These are phyloP conservation scores for Microdochium trichocladiopsis DNA, from an alignment of 2,329 filamentous ascomycete genomes.

Conservation along the genomic window DNA sequence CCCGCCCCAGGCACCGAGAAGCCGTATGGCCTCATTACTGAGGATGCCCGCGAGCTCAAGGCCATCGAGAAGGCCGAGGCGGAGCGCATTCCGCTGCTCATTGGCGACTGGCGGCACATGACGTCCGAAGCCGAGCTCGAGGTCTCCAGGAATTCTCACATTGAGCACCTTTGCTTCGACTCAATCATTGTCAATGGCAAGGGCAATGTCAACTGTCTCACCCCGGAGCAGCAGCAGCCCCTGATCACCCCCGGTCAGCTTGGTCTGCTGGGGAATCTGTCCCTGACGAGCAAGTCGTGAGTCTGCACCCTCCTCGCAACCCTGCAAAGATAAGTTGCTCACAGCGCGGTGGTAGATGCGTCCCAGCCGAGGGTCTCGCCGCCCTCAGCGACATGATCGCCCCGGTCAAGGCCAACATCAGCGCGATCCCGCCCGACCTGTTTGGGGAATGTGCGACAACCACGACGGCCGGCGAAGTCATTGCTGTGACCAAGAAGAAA, in stretches of 20 bases:
- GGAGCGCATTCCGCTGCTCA: slow-evolving; percentile 36
- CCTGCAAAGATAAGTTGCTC: background rate
- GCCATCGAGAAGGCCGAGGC: slow-evolving; percentile 42
- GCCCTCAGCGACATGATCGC: slow-evolving; percentile 13
- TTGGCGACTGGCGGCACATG: slow-evolving; percentile 50
- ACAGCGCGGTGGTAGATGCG: slow-evolving; percentile 20
- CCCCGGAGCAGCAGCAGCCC: slow-evolving; percentile 32
- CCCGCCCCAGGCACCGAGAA: slow-evolving; percentile 20
- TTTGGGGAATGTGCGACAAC: slow-evolving; percentile 41
- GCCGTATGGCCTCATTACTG: slow-evolving; percentile 43
- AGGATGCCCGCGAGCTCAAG: slow-evolving; percentile 24
- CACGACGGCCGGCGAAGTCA: slow-evolving; percentile 32
- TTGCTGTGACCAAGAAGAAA: slow-evolving; percentile 25
- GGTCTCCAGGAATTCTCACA: slow-evolving; percentile 31
- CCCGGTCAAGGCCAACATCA: slow-evolving; percentile 18
- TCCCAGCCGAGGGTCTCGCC: slow-evolving; percentile 32
- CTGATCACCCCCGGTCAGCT: slow-evolving; percentile 24
- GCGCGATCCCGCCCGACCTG: slow-evolving; percentile 30
- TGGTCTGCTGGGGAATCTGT: slow-evolving; percentile 16
- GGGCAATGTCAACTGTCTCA: slow-evolving; percentile 45
- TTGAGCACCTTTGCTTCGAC: slow-evolving; percentile 51
- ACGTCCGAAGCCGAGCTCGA: slow-evolving; percentile 40
- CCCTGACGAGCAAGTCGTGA: slow-evolving; percentile 34
- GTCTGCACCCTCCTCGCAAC: slow-evolving; percentile 16
- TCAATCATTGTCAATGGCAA: slow-evolving; percentile 57